phyloP scores from a whole-genome alignment of 257 asterid species.

The Solanum ossicruentum region DNA sequence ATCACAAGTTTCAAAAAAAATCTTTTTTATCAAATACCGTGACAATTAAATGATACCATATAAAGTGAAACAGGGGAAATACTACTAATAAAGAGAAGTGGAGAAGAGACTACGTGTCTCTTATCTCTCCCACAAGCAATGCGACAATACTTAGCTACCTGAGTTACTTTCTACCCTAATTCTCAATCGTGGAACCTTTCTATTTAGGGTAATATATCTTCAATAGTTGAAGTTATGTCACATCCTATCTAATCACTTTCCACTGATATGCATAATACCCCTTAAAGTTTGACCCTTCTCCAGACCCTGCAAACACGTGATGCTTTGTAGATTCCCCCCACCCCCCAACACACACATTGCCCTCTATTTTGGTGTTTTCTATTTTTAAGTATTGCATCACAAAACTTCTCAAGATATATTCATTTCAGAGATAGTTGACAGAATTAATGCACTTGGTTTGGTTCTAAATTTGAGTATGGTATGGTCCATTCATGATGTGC shows the following conservation, averaged over 20 bases:
- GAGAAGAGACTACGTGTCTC: not conserved
- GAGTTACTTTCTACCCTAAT: not conserved
- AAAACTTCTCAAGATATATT: not conserved
- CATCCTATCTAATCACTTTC: not conserved
- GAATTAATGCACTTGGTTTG: no score
- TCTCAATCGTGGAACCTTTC: no score
- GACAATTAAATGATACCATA: no score
- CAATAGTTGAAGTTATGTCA: no score
- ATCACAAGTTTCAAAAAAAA: no score
- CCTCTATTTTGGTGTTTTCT: not conserved
- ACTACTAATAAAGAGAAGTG: not conserved
- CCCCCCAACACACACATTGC: not conserved
- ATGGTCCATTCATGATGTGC: not conserved
- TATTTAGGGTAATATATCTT: no score
- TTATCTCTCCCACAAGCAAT: no score
- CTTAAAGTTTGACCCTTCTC: not conserved
- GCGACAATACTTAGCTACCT: not conserved
- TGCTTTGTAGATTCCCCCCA: not conserved
- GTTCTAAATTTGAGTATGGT: not conserved
- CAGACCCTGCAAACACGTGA: not conserved
- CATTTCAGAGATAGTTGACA: not conserved
- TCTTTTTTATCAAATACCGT: no score
- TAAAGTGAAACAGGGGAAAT: no score
- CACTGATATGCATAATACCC: not conserved
- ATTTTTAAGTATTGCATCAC: not conserved